These are phyloP conservation scores for Ophiostoma sp. DNA, from an alignment of 2,329 filamentous ascomycete genomes.

Conservation along the genomic window DNA sequence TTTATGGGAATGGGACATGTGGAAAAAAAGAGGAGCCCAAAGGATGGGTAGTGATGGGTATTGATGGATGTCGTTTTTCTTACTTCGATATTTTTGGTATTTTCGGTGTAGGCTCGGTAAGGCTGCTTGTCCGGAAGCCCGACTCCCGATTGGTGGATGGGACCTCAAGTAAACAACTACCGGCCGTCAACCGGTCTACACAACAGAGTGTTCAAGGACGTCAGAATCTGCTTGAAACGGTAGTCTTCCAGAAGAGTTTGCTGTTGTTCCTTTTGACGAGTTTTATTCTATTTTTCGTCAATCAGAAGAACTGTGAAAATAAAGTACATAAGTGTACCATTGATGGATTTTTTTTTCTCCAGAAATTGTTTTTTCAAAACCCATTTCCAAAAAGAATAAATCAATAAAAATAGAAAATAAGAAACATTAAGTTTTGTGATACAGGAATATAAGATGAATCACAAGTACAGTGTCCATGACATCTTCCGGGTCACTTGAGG, in stretches of 20 bases:
- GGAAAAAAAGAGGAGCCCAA: background rate
- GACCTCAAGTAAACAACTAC: background rate
- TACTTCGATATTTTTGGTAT: background rate
- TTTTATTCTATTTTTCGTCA: too few species aligned
- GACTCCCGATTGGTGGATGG: background rate
- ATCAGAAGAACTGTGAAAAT: too few species aligned
- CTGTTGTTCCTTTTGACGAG: too few species aligned
- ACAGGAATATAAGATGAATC: too few species aligned
- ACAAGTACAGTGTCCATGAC: too few species aligned
- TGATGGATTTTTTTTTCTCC: too few species aligned
- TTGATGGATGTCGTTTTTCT: background rate
- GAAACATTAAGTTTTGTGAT: too few species aligned
- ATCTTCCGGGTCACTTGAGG: too few species aligned
- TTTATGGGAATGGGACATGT: background rate
- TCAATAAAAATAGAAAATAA: too few species aligned
- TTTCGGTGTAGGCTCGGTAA: constrained; percentile 8
- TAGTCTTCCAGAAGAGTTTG: background rate
- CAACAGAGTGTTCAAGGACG: background rate
- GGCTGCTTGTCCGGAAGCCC: background rate
- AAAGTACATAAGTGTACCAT: too few species aligned
- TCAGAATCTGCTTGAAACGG: background rate
- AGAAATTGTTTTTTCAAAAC: too few species aligned
- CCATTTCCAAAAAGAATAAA: background rate
- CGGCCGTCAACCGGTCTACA: background rate
- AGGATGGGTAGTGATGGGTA: background rate